Conservation (phyloP, 2,329 filamentous ascomycete species). For the Claviceps cyperi region DNA sequence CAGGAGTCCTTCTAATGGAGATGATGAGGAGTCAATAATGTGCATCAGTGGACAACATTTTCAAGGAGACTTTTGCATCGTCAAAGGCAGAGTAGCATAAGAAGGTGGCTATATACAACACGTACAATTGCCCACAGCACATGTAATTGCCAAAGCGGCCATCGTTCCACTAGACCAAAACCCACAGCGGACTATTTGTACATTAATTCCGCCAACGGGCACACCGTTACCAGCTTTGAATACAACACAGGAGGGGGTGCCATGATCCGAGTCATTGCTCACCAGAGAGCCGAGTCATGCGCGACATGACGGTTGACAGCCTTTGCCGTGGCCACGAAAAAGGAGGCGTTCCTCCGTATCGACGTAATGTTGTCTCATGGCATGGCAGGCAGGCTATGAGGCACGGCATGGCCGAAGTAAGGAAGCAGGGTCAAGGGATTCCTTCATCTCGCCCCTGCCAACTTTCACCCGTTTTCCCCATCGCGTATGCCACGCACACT, state of each 20-base stretch:
- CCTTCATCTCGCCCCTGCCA: background rate
- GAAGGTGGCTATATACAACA: no score
- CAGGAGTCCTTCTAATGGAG: no score
- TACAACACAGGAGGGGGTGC: background rate
- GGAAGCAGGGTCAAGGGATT: background rate
- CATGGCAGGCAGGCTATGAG: no score
- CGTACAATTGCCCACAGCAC: no score
- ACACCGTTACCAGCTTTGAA: background rate
- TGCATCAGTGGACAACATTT: no score
- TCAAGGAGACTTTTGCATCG: no score
- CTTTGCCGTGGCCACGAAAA: background rate
- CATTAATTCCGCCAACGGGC: background rate
- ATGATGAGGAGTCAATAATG: no score
- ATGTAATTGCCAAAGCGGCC: no score
- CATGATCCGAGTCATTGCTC: background rate
- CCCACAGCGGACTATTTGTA: slow-evolving; percentile 2
- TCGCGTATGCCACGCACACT: background rate
- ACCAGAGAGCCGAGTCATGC: background rate
- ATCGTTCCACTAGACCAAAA: background rate
- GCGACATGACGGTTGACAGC: background rate
- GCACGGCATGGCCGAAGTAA: no score
- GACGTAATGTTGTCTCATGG: background rate
- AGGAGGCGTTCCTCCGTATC: background rate
- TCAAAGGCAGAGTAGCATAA: no score
- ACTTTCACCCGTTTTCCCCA: background rate